These are phyloP conservation scores for Colletotrichum euphorbiae DNA, from an alignment of 2,329 filamentous ascomycete species.

Conservation along the genomic window DNA sequence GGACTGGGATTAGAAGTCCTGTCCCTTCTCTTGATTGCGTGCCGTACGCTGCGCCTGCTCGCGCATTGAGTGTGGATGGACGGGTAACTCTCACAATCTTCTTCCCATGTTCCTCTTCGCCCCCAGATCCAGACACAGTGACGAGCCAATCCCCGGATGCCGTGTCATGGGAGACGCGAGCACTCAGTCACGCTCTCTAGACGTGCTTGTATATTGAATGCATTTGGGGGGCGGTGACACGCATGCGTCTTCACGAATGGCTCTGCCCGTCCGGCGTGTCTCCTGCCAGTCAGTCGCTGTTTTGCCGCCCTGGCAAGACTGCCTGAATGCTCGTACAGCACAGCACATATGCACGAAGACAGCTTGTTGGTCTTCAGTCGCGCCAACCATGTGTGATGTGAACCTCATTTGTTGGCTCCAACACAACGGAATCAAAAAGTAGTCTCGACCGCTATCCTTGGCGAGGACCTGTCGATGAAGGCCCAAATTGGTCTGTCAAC, in stretches of 20 bases:
- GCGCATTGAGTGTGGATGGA: conserved; percentile 24
- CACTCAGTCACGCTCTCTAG: conserved; percentile 19
- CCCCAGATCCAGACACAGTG: background rate
- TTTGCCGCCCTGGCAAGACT: conserved; percentile 36
- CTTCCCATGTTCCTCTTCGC: background rate
- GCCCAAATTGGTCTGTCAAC: conserved; percentile 1
- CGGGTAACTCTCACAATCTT: conserved; percentile 25
- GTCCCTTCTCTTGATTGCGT: conserved; percentile 21
- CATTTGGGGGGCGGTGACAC: conserved; percentile 19
- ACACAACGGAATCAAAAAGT: conserved; percentile 15
- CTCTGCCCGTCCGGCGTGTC: conserved; percentile 24
- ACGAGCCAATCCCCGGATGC: conserved; percentile 17
- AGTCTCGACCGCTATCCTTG: conserved; percentile 12
- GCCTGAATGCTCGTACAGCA: background rate
- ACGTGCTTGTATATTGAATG: conserved; percentile 1
- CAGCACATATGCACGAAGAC: no score
- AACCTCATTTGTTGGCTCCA: conserved; percentile 27
- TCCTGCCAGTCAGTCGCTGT: conserved; percentile 8
- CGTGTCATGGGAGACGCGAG: conserved; percentile 29
- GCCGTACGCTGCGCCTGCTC: conserved; percentile 12
- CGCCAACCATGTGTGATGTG: no score
- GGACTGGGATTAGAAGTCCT: conserved; percentile 15
- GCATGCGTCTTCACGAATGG: conserved; percentile 23
- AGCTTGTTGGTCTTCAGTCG: conserved; percentile 11
- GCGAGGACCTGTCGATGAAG: conserved; percentile 11